Base-by-base conservation (phyloP, 2,329 filamentous ascomycete species). In the Pseudogymnoascus sp. region DNA sequence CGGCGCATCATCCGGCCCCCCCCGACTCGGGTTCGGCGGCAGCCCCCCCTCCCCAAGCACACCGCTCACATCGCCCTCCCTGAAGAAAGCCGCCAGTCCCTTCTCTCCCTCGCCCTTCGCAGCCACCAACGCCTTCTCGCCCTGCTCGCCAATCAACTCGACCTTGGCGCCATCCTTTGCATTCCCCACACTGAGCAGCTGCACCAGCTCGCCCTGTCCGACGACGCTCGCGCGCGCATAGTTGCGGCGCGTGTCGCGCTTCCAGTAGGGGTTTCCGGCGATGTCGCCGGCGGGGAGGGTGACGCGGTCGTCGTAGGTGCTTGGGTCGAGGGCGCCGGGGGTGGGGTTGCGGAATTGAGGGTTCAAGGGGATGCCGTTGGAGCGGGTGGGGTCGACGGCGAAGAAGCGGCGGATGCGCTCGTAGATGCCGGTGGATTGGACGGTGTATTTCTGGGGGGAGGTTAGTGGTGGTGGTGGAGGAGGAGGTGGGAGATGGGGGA, bases 251-350 rank as follows among this genome's bases (percentile, higher is more conserved):
- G 80, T 76, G 73, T 99, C 94, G 71, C 94, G 92, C 82, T 96
- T 95, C 91, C 92, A 99, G 80, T 97, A 96, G 38, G 91, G 86
- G 78, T 96, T 96, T 75, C 93, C 90, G 70, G 91, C 91, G 70
- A 96, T 87, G 74, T 96, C 91, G 68, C 83, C 90, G 2, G 91
- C 90, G n/a, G 91, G 91, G 0, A 88, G 64, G 12, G 91, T 95
- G 64, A 93, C 89, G 22, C 90, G 90, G 74, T 96, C 91, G 74
- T 90, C 85, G 79, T 93, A 94, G 64, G 76, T 76, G 63, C 83
- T 78, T 36, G 91, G 90, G 70, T 91, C 86, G 71, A 85, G 79
- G 68, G 79, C 81, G 67, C 89, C 91, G 8, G 89, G 94, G 59
- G 92, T 78, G 64, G 94, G 94, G 77, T 90, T 88, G 70, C 94